These are phyloP conservation scores for Thecaphora thlaspeos DNA, from an alignment of 1,284 basidiomycete genomes.

Conservation along the genomic window DNA sequence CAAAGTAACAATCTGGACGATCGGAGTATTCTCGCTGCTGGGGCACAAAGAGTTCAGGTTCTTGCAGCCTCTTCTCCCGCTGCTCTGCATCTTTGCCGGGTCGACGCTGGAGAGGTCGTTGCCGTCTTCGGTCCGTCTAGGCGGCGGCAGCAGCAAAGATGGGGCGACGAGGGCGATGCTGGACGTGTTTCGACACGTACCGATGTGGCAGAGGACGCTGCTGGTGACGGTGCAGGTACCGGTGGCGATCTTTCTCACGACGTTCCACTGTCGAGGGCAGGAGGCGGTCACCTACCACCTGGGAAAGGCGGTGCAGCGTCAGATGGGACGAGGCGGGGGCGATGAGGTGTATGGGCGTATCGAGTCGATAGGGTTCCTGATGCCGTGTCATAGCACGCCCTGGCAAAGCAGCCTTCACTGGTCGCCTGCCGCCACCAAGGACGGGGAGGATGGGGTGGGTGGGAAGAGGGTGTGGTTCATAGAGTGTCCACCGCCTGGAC, in stretches of 20 bases:
- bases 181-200: neutral
- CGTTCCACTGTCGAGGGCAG: conserved; percentile 40
- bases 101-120: conserved; percentile 5
- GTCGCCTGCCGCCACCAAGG: no score
- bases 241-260: conserved; percentile 27
- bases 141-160: neutral
- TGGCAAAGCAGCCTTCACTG: conserved; percentile 84
- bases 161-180: neutral
- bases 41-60: conserved; percentile 88
- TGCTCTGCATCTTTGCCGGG: conserved; percentile 75
- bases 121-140: neutral
- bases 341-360: conserved; percentile 24
- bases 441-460: conserved; percentile 9
- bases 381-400: conserved; percentile 98
- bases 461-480: conserved; percentile 42
- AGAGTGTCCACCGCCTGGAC: conserved; percentile 27
- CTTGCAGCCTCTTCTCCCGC: conserved; percentile 83
- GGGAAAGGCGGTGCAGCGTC: conserved; percentile 20
- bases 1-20: conserved; percentile 14
- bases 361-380: conserved; percentile 74
- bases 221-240: conserved; percentile 31
- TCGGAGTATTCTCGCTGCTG: conserved; percentile 38
- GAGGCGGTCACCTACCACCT: conserved; percentile 29
- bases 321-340: conserved; percentile 47
- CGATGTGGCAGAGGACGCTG: conserved; percentile 14